These are phyloP conservation scores for Jatropha multifida DNA, from an alignment of 441 rosid species.

Conservation along the genomic window DNA sequence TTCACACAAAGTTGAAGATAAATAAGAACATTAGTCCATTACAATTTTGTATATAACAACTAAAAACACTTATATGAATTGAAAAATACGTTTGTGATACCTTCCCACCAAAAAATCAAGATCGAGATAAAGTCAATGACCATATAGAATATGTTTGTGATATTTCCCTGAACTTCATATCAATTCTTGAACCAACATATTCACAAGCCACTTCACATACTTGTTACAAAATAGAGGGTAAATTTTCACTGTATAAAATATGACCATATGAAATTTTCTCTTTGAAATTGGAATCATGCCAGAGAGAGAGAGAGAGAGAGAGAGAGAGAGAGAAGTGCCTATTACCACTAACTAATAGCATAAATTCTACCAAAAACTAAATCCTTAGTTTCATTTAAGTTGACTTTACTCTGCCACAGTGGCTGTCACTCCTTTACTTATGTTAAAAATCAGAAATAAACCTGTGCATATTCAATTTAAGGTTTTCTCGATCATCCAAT, in stretches of 20 bases:
- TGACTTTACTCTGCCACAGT: not conserved
- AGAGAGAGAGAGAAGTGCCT: too few relatives aligned
- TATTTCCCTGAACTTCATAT: not conserved
- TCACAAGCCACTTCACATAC: slow-evolving; percentile 1
- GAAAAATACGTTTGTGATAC: not conserved
- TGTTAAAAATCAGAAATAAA: not conserved
- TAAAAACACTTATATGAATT: not conserved
- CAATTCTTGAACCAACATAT: not conserved
- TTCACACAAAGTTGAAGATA: too few relatives aligned
- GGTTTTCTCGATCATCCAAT: not conserved
- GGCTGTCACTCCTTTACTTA: not conserved
- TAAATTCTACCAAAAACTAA: not conserved
- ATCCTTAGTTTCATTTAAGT: not conserved
- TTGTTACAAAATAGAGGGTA: too few relatives aligned
- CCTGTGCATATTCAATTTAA: not conserved
- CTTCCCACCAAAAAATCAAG: not conserved
- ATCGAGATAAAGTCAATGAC: not conserved
- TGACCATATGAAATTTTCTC: too few relatives aligned
- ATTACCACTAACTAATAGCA: too few relatives aligned
- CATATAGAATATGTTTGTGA: not conserved
- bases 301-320: too few relatives aligned
- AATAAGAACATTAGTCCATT: too few relatives aligned
- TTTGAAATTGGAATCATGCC: not conserved
- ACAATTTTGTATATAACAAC: not conserved
- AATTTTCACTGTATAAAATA: too few relatives aligned